phyloP scores from a whole-genome alignment of 2,329 filamentous ascomycete species.

The Pyrenophora graminea region DNA sequence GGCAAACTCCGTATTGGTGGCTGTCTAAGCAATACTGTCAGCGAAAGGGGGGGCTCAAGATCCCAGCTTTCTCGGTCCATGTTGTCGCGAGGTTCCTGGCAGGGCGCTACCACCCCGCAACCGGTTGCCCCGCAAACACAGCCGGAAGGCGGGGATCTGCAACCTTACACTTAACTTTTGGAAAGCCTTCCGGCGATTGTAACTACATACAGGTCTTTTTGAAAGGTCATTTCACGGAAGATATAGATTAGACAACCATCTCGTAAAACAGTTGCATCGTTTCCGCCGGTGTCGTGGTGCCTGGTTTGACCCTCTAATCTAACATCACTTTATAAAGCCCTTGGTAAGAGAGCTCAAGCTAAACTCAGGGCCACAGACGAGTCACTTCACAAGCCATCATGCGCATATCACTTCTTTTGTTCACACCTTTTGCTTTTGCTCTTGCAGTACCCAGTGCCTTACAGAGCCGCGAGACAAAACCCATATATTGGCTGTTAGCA shows the following conservation, averaged over 20 bases:
- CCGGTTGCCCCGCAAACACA: slow-evolving; percentile 1
- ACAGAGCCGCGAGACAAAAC: slow-evolving; percentile 13
- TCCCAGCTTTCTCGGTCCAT: slow-evolving; percentile 12
- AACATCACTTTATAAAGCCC: background rate
- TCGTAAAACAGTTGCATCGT: background rate
- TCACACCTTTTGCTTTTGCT: slow-evolving; percentile 19
- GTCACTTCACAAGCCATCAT: slow-evolving; percentile 7
- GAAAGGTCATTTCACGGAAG: background rate
- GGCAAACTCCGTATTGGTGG: no score
- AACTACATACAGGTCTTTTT: background rate
- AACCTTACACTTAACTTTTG: background rate
- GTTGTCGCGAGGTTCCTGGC: slow-evolving; percentile 19
- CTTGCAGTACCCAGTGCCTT: slow-evolving; percentile 19
- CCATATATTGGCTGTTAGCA: slow-evolving; percentile 43
- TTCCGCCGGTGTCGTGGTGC: background rate
- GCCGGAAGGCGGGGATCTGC: background rate
- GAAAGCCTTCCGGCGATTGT: background rate
- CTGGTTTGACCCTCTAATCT: background rate
- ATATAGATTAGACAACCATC: background rate
- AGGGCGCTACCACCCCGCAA: slow-evolving; percentile 17
- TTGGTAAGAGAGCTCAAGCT: no score
- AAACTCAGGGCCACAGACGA: background rate
- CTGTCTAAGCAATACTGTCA: no score
- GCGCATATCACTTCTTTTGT: slow-evolving; percentile 19
- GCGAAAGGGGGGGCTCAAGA: no score